Percentiles rank a stretch among this genome's conserved stretches.
These are phyloP conservation scores for Paramecium octaurelia DNA, from an alignment of 73 alveolate genomes.

Conservation along the genomic window DNA sequence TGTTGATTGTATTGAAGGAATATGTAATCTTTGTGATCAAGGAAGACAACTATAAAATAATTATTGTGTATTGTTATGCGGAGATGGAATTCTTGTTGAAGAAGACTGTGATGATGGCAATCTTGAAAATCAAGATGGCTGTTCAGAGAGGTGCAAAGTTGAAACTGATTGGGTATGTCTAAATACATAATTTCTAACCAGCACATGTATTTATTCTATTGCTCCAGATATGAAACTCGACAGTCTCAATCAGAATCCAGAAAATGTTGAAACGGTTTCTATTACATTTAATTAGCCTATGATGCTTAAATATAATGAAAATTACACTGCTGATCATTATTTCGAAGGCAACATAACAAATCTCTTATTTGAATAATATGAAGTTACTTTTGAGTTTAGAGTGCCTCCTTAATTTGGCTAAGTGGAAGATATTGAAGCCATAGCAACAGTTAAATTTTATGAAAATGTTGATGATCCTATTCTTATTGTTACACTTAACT, in stretches of 20 bases:
- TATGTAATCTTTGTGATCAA: not conserved
- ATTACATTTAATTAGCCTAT: not conserved
- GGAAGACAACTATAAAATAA: not conserved
- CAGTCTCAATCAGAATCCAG: not conserved
- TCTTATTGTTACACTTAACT: not conserved
- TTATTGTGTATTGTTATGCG: not conserved
- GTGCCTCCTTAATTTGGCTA: not conserved
- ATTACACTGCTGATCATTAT: not conserved
- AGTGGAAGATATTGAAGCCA: not conserved
- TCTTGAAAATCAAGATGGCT: constrained; percentile 35
- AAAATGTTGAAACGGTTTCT: not conserved
- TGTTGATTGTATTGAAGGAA: not conserved
- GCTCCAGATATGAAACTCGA: not conserved
- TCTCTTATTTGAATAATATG: not conserved
- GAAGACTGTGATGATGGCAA: constrained; percentile 53
- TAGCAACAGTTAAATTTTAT: not conserved
- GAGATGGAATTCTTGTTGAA: constrained; percentile 39
- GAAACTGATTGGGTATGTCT: constrained; percentile 22
- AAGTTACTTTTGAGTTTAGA: not conserved
- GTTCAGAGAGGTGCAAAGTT: not conserved
- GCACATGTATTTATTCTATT: not conserved
- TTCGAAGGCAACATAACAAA: not conserved
- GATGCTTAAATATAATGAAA: not conserved
- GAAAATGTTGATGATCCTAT: not conserved
- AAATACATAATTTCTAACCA: not conserved